Base-by-base conservation (phyloP, 2,329 filamentous ascomycete genomes). In the Nigrospora osmanthi region DNA sequence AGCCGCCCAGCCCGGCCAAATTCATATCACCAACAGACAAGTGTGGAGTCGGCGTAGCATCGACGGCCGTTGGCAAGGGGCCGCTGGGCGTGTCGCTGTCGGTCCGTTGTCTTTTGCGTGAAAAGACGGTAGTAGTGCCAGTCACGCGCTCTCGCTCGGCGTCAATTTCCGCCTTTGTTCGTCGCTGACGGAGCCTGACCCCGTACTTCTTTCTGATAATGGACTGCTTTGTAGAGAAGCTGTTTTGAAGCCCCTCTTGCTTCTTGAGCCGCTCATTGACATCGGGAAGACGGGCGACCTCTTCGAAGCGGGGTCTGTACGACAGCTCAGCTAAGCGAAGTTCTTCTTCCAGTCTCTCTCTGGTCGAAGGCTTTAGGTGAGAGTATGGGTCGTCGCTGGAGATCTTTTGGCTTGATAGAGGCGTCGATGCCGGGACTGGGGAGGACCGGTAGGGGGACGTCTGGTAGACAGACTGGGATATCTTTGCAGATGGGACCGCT, bases 141-240 rank as follows among this genome's bases (percentile, higher is more conserved):
- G 67, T 66, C 43, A 63, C 58, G 11, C 70, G 68, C n/a, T 68
- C 62, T 10, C 55, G 58, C 47, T 71, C 67, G 1, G 66, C 64
- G 3, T 70, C 63, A 14, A 77, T 71, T 47, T 73, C 70, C 0
- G 63, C 64, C 47, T 57, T 69, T 3, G 69, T 69, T 1, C 75
- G 70, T 12, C 74, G 63, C 49, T 71, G 66, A 0, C 73, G 69
- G 13, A 80, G 64, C 2, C 69, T 67, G 31, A 81, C 74, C n/a
- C 76, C 76, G 48, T 72, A 80, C 48, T 71, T 78, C 55, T 77
- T 80, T 12, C 77, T 69, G 3, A 77, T 72, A n/a, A 67, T 67
- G 43, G 73, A 78, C 55, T 78, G 75, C 46, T 75, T 77, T 3
- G 74, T 78, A 37, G 72, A 72, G 51, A 74, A 76, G 3, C 68